Conservation (phyloP, 495 filamentous ascomycete species). For the Tuber magnatum region DNA sequence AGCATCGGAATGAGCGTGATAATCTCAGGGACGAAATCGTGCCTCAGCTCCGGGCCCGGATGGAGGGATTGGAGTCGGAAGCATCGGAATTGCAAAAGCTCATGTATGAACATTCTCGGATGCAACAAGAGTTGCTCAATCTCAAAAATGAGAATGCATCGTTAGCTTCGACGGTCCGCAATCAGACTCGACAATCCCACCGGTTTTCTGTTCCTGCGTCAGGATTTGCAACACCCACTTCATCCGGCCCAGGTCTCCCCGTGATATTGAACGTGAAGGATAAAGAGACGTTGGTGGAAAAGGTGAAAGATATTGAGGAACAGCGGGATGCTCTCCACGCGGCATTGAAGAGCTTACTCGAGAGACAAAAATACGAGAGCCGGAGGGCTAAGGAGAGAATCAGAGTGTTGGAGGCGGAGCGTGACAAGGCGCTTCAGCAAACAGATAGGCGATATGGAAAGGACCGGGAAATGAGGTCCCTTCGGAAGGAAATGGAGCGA, state of each 20-base stretch:
- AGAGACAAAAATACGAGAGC: constrained; percentile 73
- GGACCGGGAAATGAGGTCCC: constrained; percentile 66
- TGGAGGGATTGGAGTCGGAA: constrained; percentile 71
- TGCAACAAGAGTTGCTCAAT: constrained; percentile 71
- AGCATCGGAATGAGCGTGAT: constrained; percentile 78
- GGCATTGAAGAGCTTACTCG: constrained; percentile 76
- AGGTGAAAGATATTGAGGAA: constrained; percentile 82
- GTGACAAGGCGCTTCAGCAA: constrained; percentile 60
- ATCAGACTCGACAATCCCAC: constrained; percentile 21
- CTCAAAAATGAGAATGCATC: constrained; percentile 63
- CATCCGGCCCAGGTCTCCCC: constrained; percentile 17
- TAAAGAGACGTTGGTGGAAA: constrained; percentile 63
- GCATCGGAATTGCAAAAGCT: constrained; percentile 60
- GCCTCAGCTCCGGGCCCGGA: constrained; percentile 60
- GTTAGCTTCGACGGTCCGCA: constrained; percentile 26
- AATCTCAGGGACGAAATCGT: constrained; percentile 82
- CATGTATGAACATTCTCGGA: constrained; percentile 64
- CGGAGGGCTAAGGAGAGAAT: constrained; percentile 73
- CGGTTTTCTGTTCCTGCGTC: constrained; percentile 27
- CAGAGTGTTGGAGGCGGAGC: constrained; percentile 65
- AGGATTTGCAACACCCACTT: constrained; percentile 30
- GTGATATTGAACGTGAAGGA: constrained; percentile 29
- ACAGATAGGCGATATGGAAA: constrained; percentile 71
- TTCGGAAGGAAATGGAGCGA: constrained; percentile 76
- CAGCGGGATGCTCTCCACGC: constrained; percentile 88